Evolutionary conservation across 1,284 basidiomycete genomes (phyloP).

Genomic region (Sporisorium graminicola): DNA sequence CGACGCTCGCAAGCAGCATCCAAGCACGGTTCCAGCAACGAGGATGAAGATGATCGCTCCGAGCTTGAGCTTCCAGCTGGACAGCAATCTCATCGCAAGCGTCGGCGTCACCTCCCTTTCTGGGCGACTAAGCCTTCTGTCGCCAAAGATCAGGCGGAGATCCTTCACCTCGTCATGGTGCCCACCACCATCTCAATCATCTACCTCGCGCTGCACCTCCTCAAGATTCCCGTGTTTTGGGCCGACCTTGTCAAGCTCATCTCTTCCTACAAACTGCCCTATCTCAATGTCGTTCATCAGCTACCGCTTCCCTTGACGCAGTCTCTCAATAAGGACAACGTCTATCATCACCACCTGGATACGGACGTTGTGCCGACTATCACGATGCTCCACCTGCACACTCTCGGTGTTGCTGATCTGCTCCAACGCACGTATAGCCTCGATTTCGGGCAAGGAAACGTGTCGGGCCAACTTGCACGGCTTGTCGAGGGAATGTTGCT

Average conservation of each 20-base stretch:
- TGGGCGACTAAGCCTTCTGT: slow-evolving; percentile 37
- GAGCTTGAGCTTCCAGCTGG: neutral
- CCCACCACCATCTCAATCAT: slow-evolving; percentile 54
- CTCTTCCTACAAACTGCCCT: slow-evolving; percentile 81
- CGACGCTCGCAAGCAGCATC: slow-evolving; percentile 19
- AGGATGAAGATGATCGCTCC: neutral
- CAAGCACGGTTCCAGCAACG: neutral
- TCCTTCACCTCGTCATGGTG: slow-evolving; percentile 37
- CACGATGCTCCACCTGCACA: slow-evolving; percentile 75
- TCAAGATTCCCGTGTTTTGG: slow-evolving; percentile 57
- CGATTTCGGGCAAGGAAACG: slow-evolving; percentile 82
- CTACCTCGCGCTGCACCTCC: slow-evolving; percentile 52
- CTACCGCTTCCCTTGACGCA: slow-evolving; percentile 77
- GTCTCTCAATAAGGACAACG: slow-evolving; percentile 74
- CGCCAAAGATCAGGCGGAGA: slow-evolving; percentile 24
- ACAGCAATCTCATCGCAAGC: neutral
- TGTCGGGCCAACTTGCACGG: slow-evolving; percentile 84
- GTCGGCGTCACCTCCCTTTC: slow-evolving; percentile 24
- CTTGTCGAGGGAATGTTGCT: slow-evolving; percentile 79
- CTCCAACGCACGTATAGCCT: slow-evolving; percentile 75
- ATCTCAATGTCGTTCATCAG: slow-evolving; percentile 79
- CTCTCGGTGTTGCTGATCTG: slow-evolving; percentile 76
- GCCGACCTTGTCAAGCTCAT: slow-evolving; percentile 72
- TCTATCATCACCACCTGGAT: slow-evolving; percentile 47
- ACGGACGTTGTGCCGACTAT: slow-evolving; percentile 77